Conservation (phyloP, 2,329 filamentous ascomycete species). For the Venturia oleaginea region DNA sequence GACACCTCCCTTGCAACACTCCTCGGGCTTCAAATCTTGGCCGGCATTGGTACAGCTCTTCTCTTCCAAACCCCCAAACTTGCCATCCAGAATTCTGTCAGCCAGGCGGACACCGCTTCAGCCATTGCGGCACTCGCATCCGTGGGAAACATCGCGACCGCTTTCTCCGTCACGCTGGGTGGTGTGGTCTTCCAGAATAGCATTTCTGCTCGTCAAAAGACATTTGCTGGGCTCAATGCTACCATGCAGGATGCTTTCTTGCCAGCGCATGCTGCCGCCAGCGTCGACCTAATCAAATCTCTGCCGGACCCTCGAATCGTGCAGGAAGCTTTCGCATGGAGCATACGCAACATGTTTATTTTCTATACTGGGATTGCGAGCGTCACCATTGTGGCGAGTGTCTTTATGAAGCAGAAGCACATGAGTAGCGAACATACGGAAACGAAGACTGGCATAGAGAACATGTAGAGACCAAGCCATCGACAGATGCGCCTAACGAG, state of each 20-base stretch:
- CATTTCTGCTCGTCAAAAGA: neutral
- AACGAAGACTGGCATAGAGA: conserved; percentile 38
- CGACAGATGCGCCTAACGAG: too few species aligned
- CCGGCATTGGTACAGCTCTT: conserved; percentile 46
- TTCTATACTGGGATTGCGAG: conserved; percentile 35
- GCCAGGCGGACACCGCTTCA: conserved; percentile 56
- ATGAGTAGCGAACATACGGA: conserved; percentile 36
- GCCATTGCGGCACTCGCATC: conserved; percentile 60
- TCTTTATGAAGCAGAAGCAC: conserved; percentile 31
- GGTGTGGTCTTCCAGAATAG: conserved; percentile 55
- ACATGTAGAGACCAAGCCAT: neutral
- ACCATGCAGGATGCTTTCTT: conserved; percentile 45
- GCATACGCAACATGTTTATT: conserved; percentile 40
- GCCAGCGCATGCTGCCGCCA: conserved; percentile 52
- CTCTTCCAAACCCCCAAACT: conserved; percentile 63
- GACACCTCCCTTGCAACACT: conserved; percentile 29
- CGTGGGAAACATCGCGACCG: conserved; percentile 58
- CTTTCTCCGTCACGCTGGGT: conserved; percentile 61
- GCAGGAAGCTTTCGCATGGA: conserved; percentile 33
- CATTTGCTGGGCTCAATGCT: neutral
- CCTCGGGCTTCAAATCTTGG: conserved; percentile 28
- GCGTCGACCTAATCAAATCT: conserved; percentile 45
- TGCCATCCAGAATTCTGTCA: conserved; percentile 55
- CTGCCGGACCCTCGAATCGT: conserved; percentile 37
- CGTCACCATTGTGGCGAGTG: conserved; percentile 29